These are phyloP conservation scores for Penicillium sp. DNA, from an alignment of 2,329 filamentous ascomycete species.

Conservation along the genomic window DNA sequence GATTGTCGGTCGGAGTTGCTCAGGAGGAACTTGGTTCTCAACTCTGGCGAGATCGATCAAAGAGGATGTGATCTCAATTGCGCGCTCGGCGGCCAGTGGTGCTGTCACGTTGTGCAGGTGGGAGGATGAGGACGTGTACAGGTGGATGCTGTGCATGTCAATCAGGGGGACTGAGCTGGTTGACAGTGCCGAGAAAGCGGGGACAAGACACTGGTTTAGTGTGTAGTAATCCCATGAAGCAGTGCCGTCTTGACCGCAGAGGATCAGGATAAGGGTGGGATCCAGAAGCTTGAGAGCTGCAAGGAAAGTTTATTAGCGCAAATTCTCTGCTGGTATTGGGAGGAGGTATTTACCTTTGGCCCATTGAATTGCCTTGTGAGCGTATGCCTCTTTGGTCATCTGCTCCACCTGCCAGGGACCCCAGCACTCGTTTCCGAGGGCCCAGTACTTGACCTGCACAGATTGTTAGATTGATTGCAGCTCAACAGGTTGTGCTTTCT, in stretches of 20 bases:
- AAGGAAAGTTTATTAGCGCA: neutral
- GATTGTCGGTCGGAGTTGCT: conserved; percentile 64
- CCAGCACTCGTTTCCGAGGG: conserved; percentile 71
- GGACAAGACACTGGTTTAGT: conserved; percentile 64
- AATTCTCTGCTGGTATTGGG: neutral
- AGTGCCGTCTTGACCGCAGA: conserved; percentile 70
- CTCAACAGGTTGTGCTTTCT: neutral
- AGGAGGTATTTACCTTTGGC: conserved; percentile 47
- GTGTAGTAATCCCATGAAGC: conserved; percentile 71
- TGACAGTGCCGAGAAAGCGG: conserved; percentile 42
- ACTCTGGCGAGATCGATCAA: conserved; percentile 72
- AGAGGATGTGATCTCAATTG: conserved; percentile 66
- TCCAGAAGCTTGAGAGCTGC: conserved; percentile 50
- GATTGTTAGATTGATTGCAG: conserved; percentile 4
- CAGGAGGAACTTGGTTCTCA: conserved; percentile 57
- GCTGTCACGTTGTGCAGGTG: conserved; percentile 59
- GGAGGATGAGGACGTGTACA: conserved; percentile 65
- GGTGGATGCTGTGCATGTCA: conserved; percentile 78
- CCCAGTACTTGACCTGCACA: conserved; percentile 71
- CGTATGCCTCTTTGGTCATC: conserved; percentile 58
- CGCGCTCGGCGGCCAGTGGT: conserved; percentile 67
- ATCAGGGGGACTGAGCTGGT: conserved; percentile 51
- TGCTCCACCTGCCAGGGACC: conserved; percentile 60
- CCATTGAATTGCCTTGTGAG: conserved; percentile 59
- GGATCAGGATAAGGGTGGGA: conserved; percentile 65